Evolutionary conservation across 768 basidiomycete species (phyloP), one percentile per base, ranked within the genome.

Genomic region (Leccinum incarnatum): DNA sequence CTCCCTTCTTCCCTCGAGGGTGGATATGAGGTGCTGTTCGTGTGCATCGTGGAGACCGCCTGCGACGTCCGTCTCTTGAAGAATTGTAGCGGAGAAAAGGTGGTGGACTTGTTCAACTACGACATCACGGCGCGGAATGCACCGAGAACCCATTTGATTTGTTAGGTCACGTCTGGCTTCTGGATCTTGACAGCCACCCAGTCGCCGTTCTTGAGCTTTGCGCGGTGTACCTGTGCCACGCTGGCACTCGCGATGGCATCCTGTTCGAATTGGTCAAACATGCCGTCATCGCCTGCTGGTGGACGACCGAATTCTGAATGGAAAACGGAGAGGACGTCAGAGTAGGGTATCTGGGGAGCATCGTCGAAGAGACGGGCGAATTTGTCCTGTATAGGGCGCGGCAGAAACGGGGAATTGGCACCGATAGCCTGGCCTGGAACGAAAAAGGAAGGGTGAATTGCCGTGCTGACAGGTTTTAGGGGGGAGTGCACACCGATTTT

Each of bases 101-200:
- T n/a, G n/a, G n/a, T n/a, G n/a, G n/a, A n/a, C n/a, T n/a, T n/a
- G n/a, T n/a, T n/a, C n/a, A n/a, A n/a, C n/a, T n/a, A n/a, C n/a
- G n/a, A 90, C 86, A 90, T 90, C 3, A 88, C 87, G 4, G 77
- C 62, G 17, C 83, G 75, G 67, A 84, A 91, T 3, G 82, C 84
- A 29, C 79, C 85, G 11, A 94, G 76, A 68, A 93, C 92, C 84
- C 88, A 93, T 61, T 91, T 86, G 76, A 90, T 88, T 75, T 97
- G 95, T 64, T 83, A 91, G 52, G 80, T 81, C 8, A 97, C 91
- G 32, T 86, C 89, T 2, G 93, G 93, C 67, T 95, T 96, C 76
- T 97, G 93, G 21, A 92, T 79, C 76, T 98, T 98, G 60, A 98
- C 95, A 0, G 95, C 95, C 2, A 98, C 95, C 83, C 88, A 88